Evolutionary conservation across 148 eudicot genomes (phyloP).

Genomic region (Vaccinium myrtillus): DNA sequence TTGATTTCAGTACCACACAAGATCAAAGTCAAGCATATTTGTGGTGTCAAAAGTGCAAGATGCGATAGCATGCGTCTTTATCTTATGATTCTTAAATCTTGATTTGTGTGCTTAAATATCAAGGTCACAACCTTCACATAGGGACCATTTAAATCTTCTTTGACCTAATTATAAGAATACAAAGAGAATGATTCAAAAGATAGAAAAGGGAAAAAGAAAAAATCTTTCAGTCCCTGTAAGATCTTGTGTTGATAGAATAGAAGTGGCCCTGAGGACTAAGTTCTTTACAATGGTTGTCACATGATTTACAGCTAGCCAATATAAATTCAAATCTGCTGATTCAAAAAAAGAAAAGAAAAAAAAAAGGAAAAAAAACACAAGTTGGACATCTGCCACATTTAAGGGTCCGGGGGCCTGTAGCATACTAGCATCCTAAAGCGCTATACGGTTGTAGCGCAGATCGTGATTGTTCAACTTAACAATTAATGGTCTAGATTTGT

Average conservation of each 20-base stretch:
- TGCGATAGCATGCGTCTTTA: slow-evolving; percentile 4
- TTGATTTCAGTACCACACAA: slow-evolving; percentile 9
- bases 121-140: slow-evolving; percentile 11
- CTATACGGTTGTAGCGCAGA: no score
- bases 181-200: neutral
- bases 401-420: no score
- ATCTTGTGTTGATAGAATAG: neutral
- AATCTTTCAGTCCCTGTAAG: neutral
- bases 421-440: no score
- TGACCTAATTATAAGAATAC: neutral
- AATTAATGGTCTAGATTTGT: no score
- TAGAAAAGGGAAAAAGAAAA: neutral
- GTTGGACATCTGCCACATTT: no score
- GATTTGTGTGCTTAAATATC: slow-evolving; percentile 1
- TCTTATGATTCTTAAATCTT: neutral
- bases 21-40: neutral
- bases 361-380: no score
- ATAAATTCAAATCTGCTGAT: no score
- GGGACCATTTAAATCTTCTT: slow-evolving; percentile 20
- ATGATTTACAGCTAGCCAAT: no score
- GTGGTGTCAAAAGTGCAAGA: slow-evolving; percentile 14
- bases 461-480: no score
- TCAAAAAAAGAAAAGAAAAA: no score
- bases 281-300: no score
- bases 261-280: neutral